Conservation (phyloP, 768 basidiomycete species). For the Termitomyces sp. region DNA sequence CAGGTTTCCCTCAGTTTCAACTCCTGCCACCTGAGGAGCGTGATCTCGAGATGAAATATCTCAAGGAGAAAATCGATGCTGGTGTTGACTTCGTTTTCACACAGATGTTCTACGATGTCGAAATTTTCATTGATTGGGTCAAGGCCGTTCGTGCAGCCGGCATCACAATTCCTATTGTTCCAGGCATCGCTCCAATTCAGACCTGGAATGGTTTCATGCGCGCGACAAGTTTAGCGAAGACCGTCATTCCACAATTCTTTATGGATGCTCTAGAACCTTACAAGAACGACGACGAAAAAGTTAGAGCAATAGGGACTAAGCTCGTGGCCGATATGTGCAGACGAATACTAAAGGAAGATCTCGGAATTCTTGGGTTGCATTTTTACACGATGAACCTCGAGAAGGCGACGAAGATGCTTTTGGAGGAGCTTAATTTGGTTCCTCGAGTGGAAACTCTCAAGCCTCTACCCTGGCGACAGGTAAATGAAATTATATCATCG, state of each 20-base stretch:
- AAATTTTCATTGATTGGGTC: constrained; percentile 91
- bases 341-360: constrained; percentile 68
- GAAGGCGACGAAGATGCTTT: constrained; percentile 90
- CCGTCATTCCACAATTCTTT: constrained; percentile 68
- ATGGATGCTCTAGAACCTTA: constrained; percentile 77
- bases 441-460: constrained; percentile 88
- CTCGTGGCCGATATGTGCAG: constrained; percentile 94
- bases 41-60: constrained; percentile 71
- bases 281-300: constrained; percentile 90
- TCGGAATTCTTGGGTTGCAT: constrained; percentile 86
- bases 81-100: constrained; percentile 95
- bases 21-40: constrained; percentile 67
- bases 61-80: constrained; percentile 89
- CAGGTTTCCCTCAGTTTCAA: constrained; percentile 87
- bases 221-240: constrained; percentile 75
- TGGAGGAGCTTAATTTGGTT: constrained; percentile 87
- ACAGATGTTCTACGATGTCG: constrained; percentile 96
- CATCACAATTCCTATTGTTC: constrained; percentile 85
- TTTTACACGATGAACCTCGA: constrained; percentile 99
- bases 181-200: constrained; percentile 93
- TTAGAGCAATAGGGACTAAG: constrained; percentile 88
- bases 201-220: constrained; percentile 94
- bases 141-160: constrained; percentile 76
- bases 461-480: constrained; percentile 96
- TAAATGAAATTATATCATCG: constrained; percentile 21